These are phyloP conservation scores for Leccinum fuscescens DNA, from an alignment of 1,284 basidiomycete species.

Conservation along the genomic window DNA sequence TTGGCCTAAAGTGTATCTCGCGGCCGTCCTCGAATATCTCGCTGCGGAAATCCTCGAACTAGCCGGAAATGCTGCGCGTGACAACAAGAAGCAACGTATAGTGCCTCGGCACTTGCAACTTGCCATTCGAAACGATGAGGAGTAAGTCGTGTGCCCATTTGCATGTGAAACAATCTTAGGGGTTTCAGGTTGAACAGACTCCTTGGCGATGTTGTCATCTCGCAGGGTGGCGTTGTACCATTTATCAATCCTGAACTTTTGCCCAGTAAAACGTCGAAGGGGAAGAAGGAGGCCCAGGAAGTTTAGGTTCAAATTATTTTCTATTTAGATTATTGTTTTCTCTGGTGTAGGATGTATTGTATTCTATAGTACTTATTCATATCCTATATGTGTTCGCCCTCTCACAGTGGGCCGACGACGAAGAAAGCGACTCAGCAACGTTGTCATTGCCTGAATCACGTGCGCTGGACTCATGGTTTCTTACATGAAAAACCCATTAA, in stretches of 20 bases:
- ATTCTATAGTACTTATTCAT: slow-evolving; percentile 35
- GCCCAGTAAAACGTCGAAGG: slow-evolving; percentile 46
- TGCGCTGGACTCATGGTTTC: too few species aligned
- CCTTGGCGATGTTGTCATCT: slow-evolving; percentile 82
- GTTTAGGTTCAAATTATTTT: slow-evolving; percentile 27
- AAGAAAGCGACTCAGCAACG: too few species aligned
- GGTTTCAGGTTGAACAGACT: slow-evolving; percentile 58
- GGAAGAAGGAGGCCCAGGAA: slow-evolving; percentile 35
- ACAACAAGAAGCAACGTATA: slow-evolving; percentile 82
- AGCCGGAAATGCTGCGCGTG: slow-evolving; percentile 68
- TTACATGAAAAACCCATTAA: too few species aligned
- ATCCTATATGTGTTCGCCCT: neutral
- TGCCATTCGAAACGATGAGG: slow-evolving; percentile 86
- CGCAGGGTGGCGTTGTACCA: slow-evolving; percentile 88
- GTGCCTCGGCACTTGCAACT: slow-evolving; percentile 88
- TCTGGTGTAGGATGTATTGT: slow-evolving; percentile 32
- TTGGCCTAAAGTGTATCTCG: slow-evolving; percentile 62
- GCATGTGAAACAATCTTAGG: neutral
- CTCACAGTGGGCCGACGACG: neutral
- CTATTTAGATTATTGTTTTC: neutral
- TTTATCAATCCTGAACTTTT: slow-evolving; percentile 46
- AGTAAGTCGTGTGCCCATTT: slow-evolving; percentile 44
- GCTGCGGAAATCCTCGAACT: slow-evolving; percentile 78
- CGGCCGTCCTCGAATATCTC: slow-evolving; percentile 72
- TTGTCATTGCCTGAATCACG: too few species aligned